Conservation (phyloP, 1,139 yeast genomes). For the Blastobotrys indianensis region DNA sequence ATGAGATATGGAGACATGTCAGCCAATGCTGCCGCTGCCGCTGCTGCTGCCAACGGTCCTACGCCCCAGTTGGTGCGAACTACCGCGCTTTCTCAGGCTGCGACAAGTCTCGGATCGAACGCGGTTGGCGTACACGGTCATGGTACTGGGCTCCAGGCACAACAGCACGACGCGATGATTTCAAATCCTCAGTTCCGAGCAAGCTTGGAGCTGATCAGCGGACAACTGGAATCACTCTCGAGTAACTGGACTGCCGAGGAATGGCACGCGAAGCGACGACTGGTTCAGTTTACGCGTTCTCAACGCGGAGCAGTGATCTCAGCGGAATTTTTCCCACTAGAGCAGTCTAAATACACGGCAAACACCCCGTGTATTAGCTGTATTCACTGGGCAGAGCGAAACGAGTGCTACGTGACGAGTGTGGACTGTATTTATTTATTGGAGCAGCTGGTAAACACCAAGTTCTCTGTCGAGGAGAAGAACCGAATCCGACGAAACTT, state of each 20-base stretch:
- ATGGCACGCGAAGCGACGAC: constrained; percentile 30
- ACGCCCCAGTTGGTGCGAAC: constrained; percentile 28
- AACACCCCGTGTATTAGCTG: constrained; percentile 45
- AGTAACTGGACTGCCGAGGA: constrained; percentile 33
- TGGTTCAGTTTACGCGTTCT: constrained; percentile 32
- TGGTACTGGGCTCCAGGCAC: constrained; percentile 5
- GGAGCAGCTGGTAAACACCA: constrained; percentile 52
- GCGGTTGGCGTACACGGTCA: constrained; percentile 15
- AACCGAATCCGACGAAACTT: constrained; percentile 64
- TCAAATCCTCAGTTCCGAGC: constrained; percentile 24
- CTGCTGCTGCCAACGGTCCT: constrained; percentile 7
- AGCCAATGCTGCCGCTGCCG: background rate
- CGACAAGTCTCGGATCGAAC: constrained; percentile 23
- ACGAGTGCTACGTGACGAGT: constrained; percentile 52
- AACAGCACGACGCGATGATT: constrained; percentile 14
- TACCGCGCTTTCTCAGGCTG: constrained; percentile 29
- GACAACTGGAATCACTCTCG: constrained; percentile 33
- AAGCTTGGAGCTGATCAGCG: constrained; percentile 29
- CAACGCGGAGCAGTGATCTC: constrained; percentile 35
- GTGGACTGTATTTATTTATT: constrained; percentile 58
- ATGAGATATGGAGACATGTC: constrained; percentile 8
- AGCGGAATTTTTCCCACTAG: constrained; percentile 32
- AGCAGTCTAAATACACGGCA: constrained; percentile 29
- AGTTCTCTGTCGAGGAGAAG: constrained; percentile 62
- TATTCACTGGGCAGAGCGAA: constrained; percentile 52